phyloP scores from a whole-genome alignment of 73 alveolate species.

The Uronychia setigera region DNA sequence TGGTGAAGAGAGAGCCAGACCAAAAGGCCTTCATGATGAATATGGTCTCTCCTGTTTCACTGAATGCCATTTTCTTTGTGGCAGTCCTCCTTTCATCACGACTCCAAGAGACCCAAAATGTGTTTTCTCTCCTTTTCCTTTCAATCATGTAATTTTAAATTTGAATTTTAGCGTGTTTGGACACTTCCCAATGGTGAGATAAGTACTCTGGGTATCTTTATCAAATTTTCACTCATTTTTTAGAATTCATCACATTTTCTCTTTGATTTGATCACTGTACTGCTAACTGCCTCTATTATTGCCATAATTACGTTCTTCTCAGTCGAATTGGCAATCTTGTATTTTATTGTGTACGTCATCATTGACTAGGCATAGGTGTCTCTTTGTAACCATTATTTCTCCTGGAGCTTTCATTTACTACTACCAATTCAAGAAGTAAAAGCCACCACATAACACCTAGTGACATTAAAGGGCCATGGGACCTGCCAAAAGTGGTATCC shows the following conservation, averaged over 20 bases:
- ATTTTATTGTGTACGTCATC: neutral
- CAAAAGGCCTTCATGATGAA: neutral
- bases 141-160: neutral
- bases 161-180: constrained; percentile 1
- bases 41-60: neutral
- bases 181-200: neutral
- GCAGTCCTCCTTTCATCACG: neutral
- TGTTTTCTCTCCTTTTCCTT: neutral
- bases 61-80: neutral
- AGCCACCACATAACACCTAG: neutral
- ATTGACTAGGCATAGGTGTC: neutral
- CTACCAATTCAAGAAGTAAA: neutral
- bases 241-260: neutral
- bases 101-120: neutral
- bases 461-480: neutral
- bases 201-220: neutral
- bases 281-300: neutral
- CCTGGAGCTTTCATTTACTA: neutral
- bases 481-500: neutral
- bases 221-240: neutral
- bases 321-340: neutral
- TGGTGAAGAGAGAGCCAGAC: neutral
- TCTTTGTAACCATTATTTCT: neutral
- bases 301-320: neutral
- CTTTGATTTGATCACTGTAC: neutral